Evolutionary conservation across 129 eudicot genomes (phyloP).

Genomic region (Tagetes erecta): DNA sequence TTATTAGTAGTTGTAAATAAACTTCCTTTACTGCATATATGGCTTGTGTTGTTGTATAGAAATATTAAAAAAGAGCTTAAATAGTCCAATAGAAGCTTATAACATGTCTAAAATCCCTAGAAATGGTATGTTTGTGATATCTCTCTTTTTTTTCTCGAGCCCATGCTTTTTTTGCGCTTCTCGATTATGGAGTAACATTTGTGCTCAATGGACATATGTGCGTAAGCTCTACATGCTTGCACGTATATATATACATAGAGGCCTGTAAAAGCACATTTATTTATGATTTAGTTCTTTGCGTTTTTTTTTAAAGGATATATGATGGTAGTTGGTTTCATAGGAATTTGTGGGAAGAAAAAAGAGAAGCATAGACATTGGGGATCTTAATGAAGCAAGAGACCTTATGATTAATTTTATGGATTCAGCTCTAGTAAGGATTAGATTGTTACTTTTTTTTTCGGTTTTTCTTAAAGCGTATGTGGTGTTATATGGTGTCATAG

Average conservation of each 20-base stretch:
- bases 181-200: background rate
- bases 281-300: background rate
- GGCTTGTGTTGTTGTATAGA: too few species aligned
- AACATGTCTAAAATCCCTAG: too few species aligned
- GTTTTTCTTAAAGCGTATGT: slow-evolving; percentile 6
- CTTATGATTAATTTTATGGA: background rate
- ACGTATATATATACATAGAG: background rate
- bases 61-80: too few species aligned
- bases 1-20: too few species aligned
- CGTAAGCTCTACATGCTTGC: background rate
- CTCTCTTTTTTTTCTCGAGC: background rate
- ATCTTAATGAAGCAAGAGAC: background rate
- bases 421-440: background rate
- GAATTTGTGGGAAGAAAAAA: background rate
- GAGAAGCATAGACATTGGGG: slow-evolving; percentile 5
- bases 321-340: background rate
- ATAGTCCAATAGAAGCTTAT: background rate
- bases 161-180: background rate
- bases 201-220: background rate
- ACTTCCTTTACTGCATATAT: too few species aligned
- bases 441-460: background rate
- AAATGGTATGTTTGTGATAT: background rate
- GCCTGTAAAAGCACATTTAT: background rate
- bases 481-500: background rate
- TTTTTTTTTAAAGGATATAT: slow-evolving; percentile 4